Percentiles rank a stretch among this genome's conserved stretches.
These are phyloP conservation scores for Metschnikowia matae DNA, from an alignment of 805 yeast species.

Conservation along the genomic window DNA sequence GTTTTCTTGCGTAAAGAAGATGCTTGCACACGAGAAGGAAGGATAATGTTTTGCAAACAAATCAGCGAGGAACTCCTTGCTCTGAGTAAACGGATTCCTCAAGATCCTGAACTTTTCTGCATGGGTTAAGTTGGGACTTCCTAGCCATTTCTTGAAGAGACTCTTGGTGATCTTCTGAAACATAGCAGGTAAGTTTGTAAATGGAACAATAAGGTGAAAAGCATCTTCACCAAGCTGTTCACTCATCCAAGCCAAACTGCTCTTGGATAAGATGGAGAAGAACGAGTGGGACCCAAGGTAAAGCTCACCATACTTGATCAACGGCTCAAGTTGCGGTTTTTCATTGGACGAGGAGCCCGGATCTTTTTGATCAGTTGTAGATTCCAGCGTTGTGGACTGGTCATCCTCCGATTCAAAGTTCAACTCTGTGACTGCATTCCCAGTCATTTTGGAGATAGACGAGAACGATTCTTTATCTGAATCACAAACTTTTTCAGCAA, in stretches of 20 bases:
- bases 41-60: constrained; percentile 5
- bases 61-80: constrained; percentile 9
- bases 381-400: background rate
- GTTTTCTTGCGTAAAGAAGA: constrained; percentile 2
- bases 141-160: constrained; percentile 27
- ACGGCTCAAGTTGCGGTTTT: background rate
- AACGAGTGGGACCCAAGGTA: constrained; percentile 37
- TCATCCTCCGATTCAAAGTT: constrained; percentile 1
- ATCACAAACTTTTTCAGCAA: background rate
- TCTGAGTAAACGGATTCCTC: constrained; percentile 23
- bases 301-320: constrained; percentile 12
- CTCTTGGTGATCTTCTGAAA: constrained; percentile 18
- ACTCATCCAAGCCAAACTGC: constrained; percentile 32
- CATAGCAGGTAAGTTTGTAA: constrained; percentile 27
- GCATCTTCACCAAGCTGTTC: constrained; percentile 22
- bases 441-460: background rate
- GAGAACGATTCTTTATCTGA: background rate
- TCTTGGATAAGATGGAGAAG: constrained; percentile 31
- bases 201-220: constrained; percentile 20
- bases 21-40: constrained; percentile 2
- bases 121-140: constrained; percentile 25
- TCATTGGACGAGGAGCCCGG: background rate
- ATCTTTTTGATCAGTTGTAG: background rate
- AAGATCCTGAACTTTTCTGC: constrained; percentile 18
- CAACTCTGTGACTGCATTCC: background rate